Conservation (phyloP, 2,329 filamentous ascomycete species). For the Arthroderma uncinatum region DNA sequence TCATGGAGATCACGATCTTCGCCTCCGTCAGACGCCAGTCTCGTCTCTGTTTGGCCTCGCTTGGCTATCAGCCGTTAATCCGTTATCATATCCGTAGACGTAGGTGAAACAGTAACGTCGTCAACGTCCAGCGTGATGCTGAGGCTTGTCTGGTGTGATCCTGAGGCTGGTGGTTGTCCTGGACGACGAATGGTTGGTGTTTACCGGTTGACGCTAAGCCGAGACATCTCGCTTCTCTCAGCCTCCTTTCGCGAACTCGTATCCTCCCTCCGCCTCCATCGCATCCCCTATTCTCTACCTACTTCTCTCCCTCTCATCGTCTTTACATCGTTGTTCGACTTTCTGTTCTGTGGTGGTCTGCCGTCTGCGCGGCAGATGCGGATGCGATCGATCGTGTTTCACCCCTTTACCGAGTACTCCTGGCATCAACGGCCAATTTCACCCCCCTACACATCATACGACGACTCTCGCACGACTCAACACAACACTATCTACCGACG, state of each 20-base stretch:
- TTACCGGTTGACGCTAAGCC: neutral
- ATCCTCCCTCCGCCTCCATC: neutral
- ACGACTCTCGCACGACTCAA: neutral
- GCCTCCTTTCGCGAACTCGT: neutral
- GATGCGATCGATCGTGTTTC: constrained; percentile 4
- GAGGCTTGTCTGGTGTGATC: too few relatives aligned
- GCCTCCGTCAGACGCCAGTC: too few relatives aligned
- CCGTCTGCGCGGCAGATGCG: too few relatives aligned
- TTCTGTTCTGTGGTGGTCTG: neutral
- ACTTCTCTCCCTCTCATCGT: neutral
- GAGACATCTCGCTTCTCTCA: constrained; percentile 7
- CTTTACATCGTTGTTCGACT: neutral
- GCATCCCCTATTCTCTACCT: neutral
- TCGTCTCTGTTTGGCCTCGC: too few relatives aligned
- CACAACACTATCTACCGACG: neutral
- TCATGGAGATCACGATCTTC: neutral
- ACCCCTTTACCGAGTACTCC: constrained; percentile 1
- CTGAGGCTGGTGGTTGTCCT: too few relatives aligned
- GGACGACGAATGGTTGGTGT: too few relatives aligned
- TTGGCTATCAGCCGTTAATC: too few relatives aligned
- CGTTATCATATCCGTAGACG: too few relatives aligned
- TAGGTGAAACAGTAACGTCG: too few relatives aligned
- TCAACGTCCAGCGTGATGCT: too few relatives aligned
- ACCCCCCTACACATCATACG: neutral
- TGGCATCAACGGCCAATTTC: neutral